phyloP scores from a whole-genome alignment of 2,329 filamentous ascomycete species.

The Coniochaeta pulveracea region DNA sequence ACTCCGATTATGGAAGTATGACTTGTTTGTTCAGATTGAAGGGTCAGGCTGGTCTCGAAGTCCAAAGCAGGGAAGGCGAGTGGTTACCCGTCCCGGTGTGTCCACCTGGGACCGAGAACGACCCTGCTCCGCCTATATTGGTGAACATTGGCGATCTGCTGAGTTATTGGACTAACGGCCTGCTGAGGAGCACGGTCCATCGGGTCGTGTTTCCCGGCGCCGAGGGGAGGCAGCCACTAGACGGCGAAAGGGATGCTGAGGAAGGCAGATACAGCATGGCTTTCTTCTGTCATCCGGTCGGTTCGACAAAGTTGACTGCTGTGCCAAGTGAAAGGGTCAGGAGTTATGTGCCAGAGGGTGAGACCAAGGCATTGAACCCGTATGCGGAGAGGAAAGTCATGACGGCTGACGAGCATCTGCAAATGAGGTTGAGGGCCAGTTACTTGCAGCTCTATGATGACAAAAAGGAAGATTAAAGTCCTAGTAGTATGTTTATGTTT shows the following conservation, averaged over 20 bases:
- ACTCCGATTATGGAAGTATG: constrained; percentile 73
- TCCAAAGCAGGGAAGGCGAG: constrained; percentile 45
- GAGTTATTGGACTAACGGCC: constrained; percentile 82
- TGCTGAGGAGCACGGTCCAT: constrained; percentile 82
- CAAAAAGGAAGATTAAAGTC: constrained; percentile 11
- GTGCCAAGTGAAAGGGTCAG: constrained; percentile 50
- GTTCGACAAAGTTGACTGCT: constrained; percentile 36
- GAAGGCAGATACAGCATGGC: constrained; percentile 54
- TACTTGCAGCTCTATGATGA: constrained; percentile 45
- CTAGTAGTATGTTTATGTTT: neutral
- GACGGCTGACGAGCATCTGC: constrained; percentile 53
- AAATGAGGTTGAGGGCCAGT: constrained; percentile 47
- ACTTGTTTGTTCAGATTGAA: constrained; percentile 76
- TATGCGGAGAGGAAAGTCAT: constrained; percentile 43
- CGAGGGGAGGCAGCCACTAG: constrained; percentile 25
- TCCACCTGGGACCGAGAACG: constrained; percentile 46
- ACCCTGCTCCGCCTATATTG: constrained; percentile 62
- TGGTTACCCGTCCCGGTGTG: constrained; percentile 58
- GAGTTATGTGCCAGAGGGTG: constrained; percentile 23
- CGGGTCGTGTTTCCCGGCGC: constrained; percentile 59
- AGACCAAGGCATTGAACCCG: constrained; percentile 25
- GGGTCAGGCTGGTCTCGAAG: constrained; percentile 78
- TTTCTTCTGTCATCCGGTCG: constrained; percentile 56
- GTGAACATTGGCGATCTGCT: constrained; percentile 62
- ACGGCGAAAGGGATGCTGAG: constrained; percentile 33